These are phyloP conservation scores for Eimeria falciformis DNA, from an alignment of 169 alveolate species.

Conservation along the genomic window DNA sequence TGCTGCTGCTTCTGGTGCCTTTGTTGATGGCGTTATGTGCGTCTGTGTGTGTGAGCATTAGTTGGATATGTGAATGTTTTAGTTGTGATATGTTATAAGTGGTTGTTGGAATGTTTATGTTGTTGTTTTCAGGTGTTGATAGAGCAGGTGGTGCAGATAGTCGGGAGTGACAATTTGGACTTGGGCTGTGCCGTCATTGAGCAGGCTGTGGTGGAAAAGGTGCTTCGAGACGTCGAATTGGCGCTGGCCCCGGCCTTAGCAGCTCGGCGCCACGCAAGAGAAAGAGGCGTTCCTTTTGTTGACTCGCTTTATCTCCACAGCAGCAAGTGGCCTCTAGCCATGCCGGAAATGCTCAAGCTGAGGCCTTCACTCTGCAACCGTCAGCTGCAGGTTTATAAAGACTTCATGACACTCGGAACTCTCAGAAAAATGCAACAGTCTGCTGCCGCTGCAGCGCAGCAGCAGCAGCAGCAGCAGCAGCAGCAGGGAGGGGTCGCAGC, in stretches of 20 bases:
- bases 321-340: constrained; percentile 52
- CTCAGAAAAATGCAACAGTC: constrained; percentile 75
- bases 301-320: constrained; percentile 42
- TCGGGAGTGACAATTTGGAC: constrained; percentile 88
- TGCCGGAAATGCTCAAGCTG: constrained; percentile 59
- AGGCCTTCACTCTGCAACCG: constrained; percentile 16
- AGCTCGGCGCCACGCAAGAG: constrained; percentile 45
- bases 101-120: no score
- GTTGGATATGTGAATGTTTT: neutral
- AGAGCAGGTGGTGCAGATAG: constrained; percentile 75
- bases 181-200: constrained; percentile 96
- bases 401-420: constrained; percentile 81
- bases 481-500: neutral
- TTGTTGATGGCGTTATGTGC: neutral
- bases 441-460: neutral
- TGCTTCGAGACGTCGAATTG: constrained; percentile 89
- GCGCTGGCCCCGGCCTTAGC: constrained; percentile 15
- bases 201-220: constrained; percentile 95
- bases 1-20: neutral
- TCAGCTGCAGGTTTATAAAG: constrained; percentile 82
- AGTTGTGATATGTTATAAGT: no score
- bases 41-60: neutral
- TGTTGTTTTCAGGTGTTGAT: constrained; percentile 21
- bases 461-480: constrained; percentile 16
- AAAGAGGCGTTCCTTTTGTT: constrained; percentile 16